phyloP scores from a whole-genome alignment of 257 asterid genomes.

The Solanum appendiculatum region DNA sequence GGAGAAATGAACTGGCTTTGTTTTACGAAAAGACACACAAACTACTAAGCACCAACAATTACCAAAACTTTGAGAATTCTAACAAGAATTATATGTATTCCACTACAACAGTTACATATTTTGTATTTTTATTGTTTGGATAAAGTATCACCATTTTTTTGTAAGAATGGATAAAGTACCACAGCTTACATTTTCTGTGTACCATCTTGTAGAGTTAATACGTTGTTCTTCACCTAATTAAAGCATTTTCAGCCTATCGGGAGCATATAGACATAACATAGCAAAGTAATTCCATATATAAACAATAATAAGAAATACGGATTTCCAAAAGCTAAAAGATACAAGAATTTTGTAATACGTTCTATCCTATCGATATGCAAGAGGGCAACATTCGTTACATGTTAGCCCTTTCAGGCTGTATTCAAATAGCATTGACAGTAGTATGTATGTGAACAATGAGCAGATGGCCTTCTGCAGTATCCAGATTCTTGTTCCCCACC shows the following conservation, averaged over 20 bases:
- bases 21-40: not conserved
- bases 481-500: not conserved
- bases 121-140: not conserved
- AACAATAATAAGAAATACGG: not conserved
- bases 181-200: not conserved
- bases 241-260: not conserved
- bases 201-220: not conserved
- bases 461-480: not conserved
- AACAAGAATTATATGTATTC: not conserved
- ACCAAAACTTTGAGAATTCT: not conserved
- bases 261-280: not conserved
- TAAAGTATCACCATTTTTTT: not conserved
- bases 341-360: not conserved
- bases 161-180: not conserved
- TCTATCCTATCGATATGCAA: not conserved
- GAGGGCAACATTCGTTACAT: not conserved
- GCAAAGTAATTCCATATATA: not conserved
- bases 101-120: not conserved
- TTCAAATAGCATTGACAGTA: not conserved
- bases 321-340: not conserved
- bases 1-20: not conserved
- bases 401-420: not conserved
- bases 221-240: not conserved
- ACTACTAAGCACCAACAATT: not conserved
- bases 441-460: not conserved